Evolutionary conservation across 2,329 filamentous ascomycete species (phyloP).

Genomic region (Talaromyces islandicus): DNA sequence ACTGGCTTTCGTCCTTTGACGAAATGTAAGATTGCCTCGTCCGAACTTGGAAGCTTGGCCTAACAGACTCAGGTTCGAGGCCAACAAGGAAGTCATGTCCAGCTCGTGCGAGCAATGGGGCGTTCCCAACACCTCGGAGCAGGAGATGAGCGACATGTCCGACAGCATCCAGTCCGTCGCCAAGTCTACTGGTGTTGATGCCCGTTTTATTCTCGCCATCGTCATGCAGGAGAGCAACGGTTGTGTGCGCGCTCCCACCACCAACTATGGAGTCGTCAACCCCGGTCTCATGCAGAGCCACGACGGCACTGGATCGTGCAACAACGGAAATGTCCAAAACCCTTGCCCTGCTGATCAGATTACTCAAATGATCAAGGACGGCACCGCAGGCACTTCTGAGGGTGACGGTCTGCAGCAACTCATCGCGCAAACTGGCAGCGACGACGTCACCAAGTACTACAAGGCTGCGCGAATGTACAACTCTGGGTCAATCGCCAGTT

Average conservation of each 20-base stretch:
- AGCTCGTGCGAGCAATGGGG: slow-evolving; percentile 4
- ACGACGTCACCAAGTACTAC: slow-evolving; percentile 10
- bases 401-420: slow-evolving; percentile 22
- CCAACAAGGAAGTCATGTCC: slow-evolving; percentile 6
- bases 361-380: slow-evolving; percentile 25
- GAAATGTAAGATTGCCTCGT: background rate
- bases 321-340: slow-evolving; percentile 13
- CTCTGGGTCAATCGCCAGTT: slow-evolving; percentile 22
- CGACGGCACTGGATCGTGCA: slow-evolving; percentile 28
- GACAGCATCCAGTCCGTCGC: slow-evolving; percentile 27
- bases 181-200: slow-evolving; percentile 22
- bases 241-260: slow-evolving; percentile 33
- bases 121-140: slow-evolving; percentile 12
- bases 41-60: too few relatives aligned
- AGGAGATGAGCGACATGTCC: slow-evolving; percentile 19
- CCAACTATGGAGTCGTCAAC: slow-evolving; percentile 33
- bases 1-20: slow-evolving; percentile 19
- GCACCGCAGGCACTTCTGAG: slow-evolving; percentile 19
- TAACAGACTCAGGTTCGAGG: background rate
- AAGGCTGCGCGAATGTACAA: slow-evolving; percentile 30
- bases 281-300: slow-evolving; percentile 38
- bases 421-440: slow-evolving; percentile 15
- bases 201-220: slow-evolving; percentile 35
- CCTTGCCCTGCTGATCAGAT: slow-evolving; percentile 12
- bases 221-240: slow-evolving; percentile 37